Base-by-base conservation (phyloP, 768 basidiomycete species). In the Termitomyces sp. region DNA sequence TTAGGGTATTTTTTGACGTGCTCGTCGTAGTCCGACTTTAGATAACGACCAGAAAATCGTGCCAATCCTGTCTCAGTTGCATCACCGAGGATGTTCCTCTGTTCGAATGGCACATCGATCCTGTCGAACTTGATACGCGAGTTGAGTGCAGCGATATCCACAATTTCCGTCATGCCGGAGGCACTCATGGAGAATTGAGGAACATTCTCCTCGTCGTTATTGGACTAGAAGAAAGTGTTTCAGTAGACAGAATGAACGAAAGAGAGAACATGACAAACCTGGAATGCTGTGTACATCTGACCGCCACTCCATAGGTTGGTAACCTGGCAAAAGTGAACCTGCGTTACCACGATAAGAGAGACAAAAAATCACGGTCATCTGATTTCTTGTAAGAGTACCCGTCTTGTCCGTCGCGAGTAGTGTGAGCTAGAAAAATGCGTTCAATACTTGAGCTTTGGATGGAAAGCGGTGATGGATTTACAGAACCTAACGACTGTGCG, bases 11-110 rank as follows among this genome's bases (percentile, higher is more conserved):
- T 69, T 68, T 77, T 78, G 63, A 78, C 67, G 59, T 83, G 77
- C 13, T 62, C 71, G 62, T 87, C 86, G 61, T 84, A 88, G 57
- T 81, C 78, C 0, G 70, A 57, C 35, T 70, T 66, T 10, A 86
- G 66, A 59, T 77, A 74, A 40, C 80, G 79, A 7, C 83, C 85
- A 32, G 85, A 83, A 67, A 88, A 87, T 40, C 85, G 81, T 28
- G 83, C 80, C 43, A 88, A 72, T 20, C 86, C 86, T n/a, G 85
- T 86, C 71, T 88, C 86, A 3, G 86, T 88, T n/a, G 86, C 86
- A 66, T 88, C 86, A 3, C 86, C 86, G 20, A 88, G 76, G 55
- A 88, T 86, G 40, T 71, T 69, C 49, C 86, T 76, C 67, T 86
- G 71, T 20, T 81, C 79, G 56, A 88, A 86, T 1, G 84, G 81